A percentile compares a stretch with the other conserved stretches of the same genome.
Conservation (phyloP, 176 grass and related monocot species). For the Typha latifolia region DNA sequence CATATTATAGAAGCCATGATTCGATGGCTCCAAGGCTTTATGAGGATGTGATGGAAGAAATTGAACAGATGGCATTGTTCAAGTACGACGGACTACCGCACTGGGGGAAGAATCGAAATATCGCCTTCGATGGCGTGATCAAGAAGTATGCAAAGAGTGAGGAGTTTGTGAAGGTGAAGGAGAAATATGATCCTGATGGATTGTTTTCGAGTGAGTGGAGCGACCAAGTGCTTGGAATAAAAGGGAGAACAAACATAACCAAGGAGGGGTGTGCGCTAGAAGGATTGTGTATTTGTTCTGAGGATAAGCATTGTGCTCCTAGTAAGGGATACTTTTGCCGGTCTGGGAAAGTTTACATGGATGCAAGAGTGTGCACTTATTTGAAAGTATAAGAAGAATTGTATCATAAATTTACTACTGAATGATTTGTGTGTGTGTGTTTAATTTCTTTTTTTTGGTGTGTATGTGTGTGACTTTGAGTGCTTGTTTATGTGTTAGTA, state of each 20-base stretch:
- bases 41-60: conserved; percentile 55
- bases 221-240: conserved; percentile 44
- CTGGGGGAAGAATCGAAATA: conserved; percentile 74
- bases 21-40: conserved; percentile 22
- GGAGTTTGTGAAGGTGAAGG: conserved; percentile 40
- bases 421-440: too few relatives aligned
- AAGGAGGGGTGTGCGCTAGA: conserved; percentile 45
- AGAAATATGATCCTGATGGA: conserved; percentile 26
- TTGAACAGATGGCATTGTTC: conserved; percentile 71
- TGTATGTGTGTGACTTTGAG: too few relatives aligned
- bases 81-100: conserved; percentile 63
- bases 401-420: too few relatives aligned
- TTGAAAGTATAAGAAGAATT: background rate
- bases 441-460: too few relatives aligned
- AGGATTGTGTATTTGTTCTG: conserved; percentile 51
- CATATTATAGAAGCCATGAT: conserved; percentile 57
- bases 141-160: conserved; percentile 17
- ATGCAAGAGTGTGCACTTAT: conserved; percentile 42
- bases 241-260: conserved; percentile 4
- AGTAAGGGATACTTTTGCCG: conserved; percentile 46
- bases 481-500: too few relatives aligned
- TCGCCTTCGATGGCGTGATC: conserved; percentile 38
- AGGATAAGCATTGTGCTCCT: conserved; percentile 54
- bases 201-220: conserved; percentile 67
- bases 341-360: conserved; percentile 38